Evolutionary conservation across 768 basidiomycete species (phyloP), one percentile per base, ranked within the genome.

Genomic region (Suillus weaverae): DNA sequence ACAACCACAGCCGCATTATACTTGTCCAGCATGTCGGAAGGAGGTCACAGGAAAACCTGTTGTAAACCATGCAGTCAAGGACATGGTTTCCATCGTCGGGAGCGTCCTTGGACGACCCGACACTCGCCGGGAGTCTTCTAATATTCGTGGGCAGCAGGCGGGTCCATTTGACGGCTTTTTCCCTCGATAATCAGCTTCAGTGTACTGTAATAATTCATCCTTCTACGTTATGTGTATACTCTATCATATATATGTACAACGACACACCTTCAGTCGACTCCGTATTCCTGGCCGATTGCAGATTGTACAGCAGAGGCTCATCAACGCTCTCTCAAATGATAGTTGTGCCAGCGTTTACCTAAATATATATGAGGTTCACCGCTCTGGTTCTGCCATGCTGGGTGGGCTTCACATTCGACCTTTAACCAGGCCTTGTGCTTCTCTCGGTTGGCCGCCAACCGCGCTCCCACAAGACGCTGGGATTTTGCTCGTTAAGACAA

Each of bases 21-120:
- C 85, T 1, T 92, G 90, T 62, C 90, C 90, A 4, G 85, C 84
- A 5, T 92, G 90, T 69, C 81, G 90, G 60, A 77, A 81, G 54
- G 68, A 72, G 14, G 83, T 88, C 14, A 71, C 75, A 36, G 78
- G 70, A 14, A 81, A 79, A 26, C 90, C 90, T 0, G 79, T 83
- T 0, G 88, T 91, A 69, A 83, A 83, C 51, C 91, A 85, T 71
- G 79, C 80, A 7, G 73, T 91, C 57, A 92, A 91, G 73, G 76
- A 79, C 2, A 69, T 92, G 36, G 80, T 87, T 4, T 76, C 81
- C 38, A 78, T 79, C 5, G 75, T 89, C n/a, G 83, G 84, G 1
- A 74, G 72, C 16, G 81, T 82, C 10, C 69, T 78, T 38, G 86
- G 85, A 20, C 86, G 86, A 68, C 72, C 68, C 5, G 81, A 80